Percentiles rank a stretch among this genome's conserved stretches.
Conservation (phyloP, 441 rosid species). For the Mallotus repandus region DNA sequence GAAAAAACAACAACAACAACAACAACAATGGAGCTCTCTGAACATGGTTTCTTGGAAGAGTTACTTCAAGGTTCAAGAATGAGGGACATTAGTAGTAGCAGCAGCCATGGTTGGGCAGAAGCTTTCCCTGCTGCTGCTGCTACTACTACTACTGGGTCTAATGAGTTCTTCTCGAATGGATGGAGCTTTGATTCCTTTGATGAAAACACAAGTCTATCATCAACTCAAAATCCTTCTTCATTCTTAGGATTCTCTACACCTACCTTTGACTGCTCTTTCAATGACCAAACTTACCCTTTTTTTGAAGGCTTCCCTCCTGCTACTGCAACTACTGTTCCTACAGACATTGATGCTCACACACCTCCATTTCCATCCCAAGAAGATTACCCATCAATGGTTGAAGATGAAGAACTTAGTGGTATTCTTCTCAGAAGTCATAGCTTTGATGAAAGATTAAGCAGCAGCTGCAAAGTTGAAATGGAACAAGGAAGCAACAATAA, state of each 20-base stretch:
- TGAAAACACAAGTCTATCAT: slow-evolving; percentile 37
- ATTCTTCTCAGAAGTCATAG: slow-evolving; percentile 26
- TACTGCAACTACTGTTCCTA: slow-evolving; percentile 14
- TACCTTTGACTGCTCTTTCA: slow-evolving; percentile 53
- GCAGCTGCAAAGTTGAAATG: slow-evolving; percentile 40
- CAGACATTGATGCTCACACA: slow-evolving; percentile 33
- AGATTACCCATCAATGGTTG: slow-evolving; percentile 35
- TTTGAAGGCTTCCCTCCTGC: slow-evolving; percentile 34
- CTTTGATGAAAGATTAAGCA: slow-evolving; percentile 40
- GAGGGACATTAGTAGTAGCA: background rate
- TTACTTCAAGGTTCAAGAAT: slow-evolving; percentile 48
- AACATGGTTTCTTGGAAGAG: slow-evolving; percentile 59
- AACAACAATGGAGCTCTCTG: slow-evolving; percentile 48
- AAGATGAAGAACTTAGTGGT: slow-evolving; percentile 37
- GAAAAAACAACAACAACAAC: too few relatives aligned
- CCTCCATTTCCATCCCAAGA: slow-evolving; percentile 38
- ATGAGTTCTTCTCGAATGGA: slow-evolving; percentile 40
- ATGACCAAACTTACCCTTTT: slow-evolving; percentile 42
- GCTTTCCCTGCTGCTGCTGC: slow-evolving; percentile 9
- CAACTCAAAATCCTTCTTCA: slow-evolving; percentile 36
- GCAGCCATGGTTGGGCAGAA: slow-evolving; percentile 31
- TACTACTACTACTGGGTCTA: slow-evolving; percentile 20
- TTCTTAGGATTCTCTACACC: slow-evolving; percentile 28
- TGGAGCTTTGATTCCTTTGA: slow-evolving; percentile 58
- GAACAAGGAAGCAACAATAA: slow-evolving; percentile 26